A percentile compares a stretch with the other conserved stretches of the same genome.
Evolutionary conservation across 2,329 filamentous ascomycete genomes (phyloP).

Genomic region (Verticillium isaacii): DNA sequence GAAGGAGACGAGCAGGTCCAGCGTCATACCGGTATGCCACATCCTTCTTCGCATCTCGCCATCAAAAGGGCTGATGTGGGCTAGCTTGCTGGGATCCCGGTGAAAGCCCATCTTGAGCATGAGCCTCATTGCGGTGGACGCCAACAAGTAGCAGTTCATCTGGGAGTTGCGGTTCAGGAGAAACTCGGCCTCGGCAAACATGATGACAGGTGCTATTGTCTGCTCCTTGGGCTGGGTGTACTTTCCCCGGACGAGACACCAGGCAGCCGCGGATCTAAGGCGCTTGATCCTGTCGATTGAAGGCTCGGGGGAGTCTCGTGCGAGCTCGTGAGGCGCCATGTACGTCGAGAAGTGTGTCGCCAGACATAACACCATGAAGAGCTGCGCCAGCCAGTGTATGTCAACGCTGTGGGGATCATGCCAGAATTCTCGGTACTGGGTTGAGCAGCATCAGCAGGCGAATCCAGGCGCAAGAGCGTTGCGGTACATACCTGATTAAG

Average conservation of each 20-base stretch:
- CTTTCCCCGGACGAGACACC: conserved; percentile 44
- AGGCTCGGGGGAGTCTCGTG: conserved; percentile 31
- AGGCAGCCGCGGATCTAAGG: conserved; percentile 46
- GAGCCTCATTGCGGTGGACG: conserved; percentile 44
- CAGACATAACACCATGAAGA: conserved; percentile 42
- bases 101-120: conserved; percentile 57
- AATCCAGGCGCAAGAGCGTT: neutral
- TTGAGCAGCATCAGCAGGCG: neutral
- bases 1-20: conserved; percentile 62
- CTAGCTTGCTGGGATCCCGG: conserved; percentile 47
- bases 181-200: conserved; percentile 49
- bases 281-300: conserved; percentile 39
- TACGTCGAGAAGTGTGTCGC: conserved; percentile 40
- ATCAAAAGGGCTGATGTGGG: conserved; percentile 44
- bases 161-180: conserved; percentile 44
- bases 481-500: conserved; percentile 30
- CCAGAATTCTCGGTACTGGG: conserved; percentile 46
- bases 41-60: conserved; percentile 49
- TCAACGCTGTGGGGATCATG: conserved; percentile 31
- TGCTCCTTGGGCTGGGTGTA: conserved; percentile 43
- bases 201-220: conserved; percentile 45
- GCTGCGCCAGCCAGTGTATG: conserved; percentile 43
- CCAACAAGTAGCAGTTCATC: conserved; percentile 50
- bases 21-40: conserved; percentile 51
- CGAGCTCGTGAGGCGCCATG: conserved; percentile 37